phyloP scores from a whole-genome alignment of 2,329 filamentous ascomycete genomes.

The Colletotrichum limetticola region DNA sequence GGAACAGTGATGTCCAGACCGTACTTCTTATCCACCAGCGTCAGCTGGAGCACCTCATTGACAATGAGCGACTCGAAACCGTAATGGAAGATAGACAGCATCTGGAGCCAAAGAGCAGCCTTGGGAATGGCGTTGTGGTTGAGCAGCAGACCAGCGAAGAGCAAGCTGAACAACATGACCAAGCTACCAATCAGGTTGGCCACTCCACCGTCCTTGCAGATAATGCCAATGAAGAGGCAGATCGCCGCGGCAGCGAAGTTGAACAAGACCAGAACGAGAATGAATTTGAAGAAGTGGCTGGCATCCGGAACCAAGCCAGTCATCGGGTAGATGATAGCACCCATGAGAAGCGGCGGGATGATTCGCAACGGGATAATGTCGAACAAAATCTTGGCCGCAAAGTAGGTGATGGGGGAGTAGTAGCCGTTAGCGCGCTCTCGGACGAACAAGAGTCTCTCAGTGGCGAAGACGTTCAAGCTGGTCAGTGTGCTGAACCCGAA shows the following conservation, averaged over 20 bases:
- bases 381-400: conserved; percentile 95
- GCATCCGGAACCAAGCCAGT: conserved; percentile 87
- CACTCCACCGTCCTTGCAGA: conserved; percentile 90
- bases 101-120: conserved; percentile 89
- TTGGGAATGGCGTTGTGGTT: conserved; percentile 94
- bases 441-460: conserved; percentile 90
- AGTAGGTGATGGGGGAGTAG: conserved; percentile 94
- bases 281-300: conserved; percentile 88
- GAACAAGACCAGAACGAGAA: conserved; percentile 92
- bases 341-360: conserved; percentile 94
- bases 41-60: conserved; percentile 93
- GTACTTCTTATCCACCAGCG: conserved; percentile 92
- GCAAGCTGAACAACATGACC: conserved; percentile 95
- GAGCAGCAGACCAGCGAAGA: conserved; percentile 93
- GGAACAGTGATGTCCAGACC: conserved; percentile 97
- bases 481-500: conserved; percentile 98
- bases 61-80: conserved; percentile 96
- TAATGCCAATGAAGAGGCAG: conserved; percentile 94
- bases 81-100: conserved; percentile 97
- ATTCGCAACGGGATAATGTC: conserved; percentile 95
- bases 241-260: conserved; percentile 94
- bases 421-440: conserved; percentile 97
- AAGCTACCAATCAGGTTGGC: conserved; percentile 94
- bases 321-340: conserved; percentile 97
- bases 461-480: conserved; percentile 91